Conservation (phyloP, 1,139 yeast genomes). For the Lodderomyces jiufengensis region DNA sequence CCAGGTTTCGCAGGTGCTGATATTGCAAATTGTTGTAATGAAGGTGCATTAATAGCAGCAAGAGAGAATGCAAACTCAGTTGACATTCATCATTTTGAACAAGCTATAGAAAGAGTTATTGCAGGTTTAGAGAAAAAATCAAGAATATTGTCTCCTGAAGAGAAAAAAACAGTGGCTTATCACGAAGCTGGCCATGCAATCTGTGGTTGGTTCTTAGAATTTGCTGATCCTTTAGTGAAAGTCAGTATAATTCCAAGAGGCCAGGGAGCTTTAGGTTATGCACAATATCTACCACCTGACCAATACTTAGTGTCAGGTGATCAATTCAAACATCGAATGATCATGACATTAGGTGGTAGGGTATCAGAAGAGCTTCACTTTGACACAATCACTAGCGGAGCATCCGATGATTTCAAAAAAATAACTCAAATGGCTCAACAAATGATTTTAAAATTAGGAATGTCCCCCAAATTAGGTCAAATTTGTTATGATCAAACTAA, state of each 20-base stretch:
- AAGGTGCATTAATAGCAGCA: slow-evolving; percentile 80
- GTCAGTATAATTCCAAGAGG: slow-evolving; percentile 84
- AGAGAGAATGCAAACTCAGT: slow-evolving; percentile 58
- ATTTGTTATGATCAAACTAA: slow-evolving; percentile 51
- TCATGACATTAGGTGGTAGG: slow-evolving; percentile 79
- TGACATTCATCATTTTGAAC: slow-evolving; percentile 63
- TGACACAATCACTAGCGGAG: slow-evolving; percentile 76
- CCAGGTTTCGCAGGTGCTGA: slow-evolving; percentile 89
- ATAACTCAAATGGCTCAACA: slow-evolving; percentile 74
- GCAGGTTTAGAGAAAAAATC: slow-evolving; percentile 79
- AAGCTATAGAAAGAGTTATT: slow-evolving; percentile 77
- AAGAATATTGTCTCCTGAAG: slow-evolving; percentile 63
- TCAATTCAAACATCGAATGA: slow-evolving; percentile 69
- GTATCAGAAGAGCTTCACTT: slow-evolving; percentile 77
- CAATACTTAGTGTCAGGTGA: slow-evolving; percentile 63
- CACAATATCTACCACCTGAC: slow-evolving; percentile 79
- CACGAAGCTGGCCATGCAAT: slow-evolving; percentile 86
- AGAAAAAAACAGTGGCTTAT: slow-evolving; percentile 72
- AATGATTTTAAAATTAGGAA: slow-evolving; percentile 74
- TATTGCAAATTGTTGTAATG: slow-evolving; percentile 79
- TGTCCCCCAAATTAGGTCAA: slow-evolving; percentile 69
- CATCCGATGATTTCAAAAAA: slow-evolving; percentile 77
- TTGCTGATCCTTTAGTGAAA: slow-evolving; percentile 73
- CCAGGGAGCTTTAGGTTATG: slow-evolving; percentile 81
- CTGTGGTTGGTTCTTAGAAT: slow-evolving; percentile 72